Evolutionary conservation across 306 rosid species (phyloP), one percentile per base, ranked within the genome.

Genomic region (Quercus aquifolioides): DNA sequence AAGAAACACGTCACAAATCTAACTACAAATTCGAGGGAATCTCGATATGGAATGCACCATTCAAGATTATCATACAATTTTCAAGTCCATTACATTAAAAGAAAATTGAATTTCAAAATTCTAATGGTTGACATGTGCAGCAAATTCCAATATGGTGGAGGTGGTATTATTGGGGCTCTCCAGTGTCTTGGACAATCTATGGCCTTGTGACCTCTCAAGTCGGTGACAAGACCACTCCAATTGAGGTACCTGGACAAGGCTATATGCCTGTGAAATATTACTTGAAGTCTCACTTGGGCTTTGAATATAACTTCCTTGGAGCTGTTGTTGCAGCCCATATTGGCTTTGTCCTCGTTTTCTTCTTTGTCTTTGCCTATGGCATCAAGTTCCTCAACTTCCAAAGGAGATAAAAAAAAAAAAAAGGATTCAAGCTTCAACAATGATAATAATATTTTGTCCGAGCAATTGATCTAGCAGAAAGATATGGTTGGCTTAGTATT

Each of bases 71-170:
- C 4, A 26, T 62, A 62, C 26, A 6, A 25, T 25, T 62, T 2
- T 26, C n/a, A 2, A 59, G 67, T 60, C 5, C 19, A 3, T 57
- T 25, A 3, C 21, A 67, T 18, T 4, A 1, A 1, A n/a, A 4
- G 8, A 69, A 54, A 79, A 38, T 38, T 1, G 43, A 38, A 38
- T 38, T 38, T 38, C 23, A n/a, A 59, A 56, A 80, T 31, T 25
- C 28, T 41, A 73, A 55, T 30, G 75, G 21, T 70, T 69, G 5
- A 46, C 56, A 26, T 54, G 4, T 76, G 82, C 88, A 87, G 94
- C 86, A 74, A 84, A 87, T 86, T 67, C 94, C 94, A 52, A 84
- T 86, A 84, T 84, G 94, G 91, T 87, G 89, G 94, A 82, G 88
- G 63, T 89, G 93, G 91, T 89, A 65, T 72, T 83, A 87, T 74